Evolutionary conservation across 2,329 filamentous ascomycete species (phyloP).

Genomic region (Sarocladium brachiariae): DNA sequence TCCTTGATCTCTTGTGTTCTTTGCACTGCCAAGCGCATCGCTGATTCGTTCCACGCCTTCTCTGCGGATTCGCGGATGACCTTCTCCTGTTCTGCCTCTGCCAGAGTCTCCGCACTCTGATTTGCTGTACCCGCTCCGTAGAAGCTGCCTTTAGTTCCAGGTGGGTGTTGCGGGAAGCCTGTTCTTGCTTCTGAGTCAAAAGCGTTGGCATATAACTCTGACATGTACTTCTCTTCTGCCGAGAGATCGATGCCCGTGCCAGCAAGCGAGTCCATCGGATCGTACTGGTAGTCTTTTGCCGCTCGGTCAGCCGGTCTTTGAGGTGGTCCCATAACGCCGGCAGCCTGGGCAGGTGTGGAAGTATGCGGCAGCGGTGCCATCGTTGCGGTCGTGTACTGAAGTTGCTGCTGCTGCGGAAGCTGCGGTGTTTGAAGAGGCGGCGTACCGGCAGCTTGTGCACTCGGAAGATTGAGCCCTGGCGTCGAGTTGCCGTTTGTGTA

Average conservation of each 20-base stretch:
- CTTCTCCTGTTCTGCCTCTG: constrained; percentile 50
- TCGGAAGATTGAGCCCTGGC: constrained; percentile 27
- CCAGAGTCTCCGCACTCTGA: constrained; percentile 45
- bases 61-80: constrained; percentile 59
- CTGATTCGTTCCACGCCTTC: constrained; percentile 59
- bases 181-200: constrained; percentile 43
- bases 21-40: constrained; percentile 50
- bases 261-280: constrained; percentile 75
- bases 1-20: constrained; percentile 65
- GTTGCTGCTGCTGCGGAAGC: constrained; percentile 15
- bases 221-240: constrained; percentile 78
- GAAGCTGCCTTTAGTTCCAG: constrained; percentile 50
- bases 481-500: constrained; percentile 33
- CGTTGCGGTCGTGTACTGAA: constrained; percentile 23
- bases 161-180: constrained; percentile 43
- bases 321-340: constrained; percentile 46
- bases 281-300: constrained; percentile 58
- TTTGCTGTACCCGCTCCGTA: constrained; percentile 61
- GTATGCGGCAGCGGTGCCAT: constrained; percentile 21
- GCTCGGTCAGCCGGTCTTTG: constrained; percentile 56
- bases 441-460: constrained; percentile 24
- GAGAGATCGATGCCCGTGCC: constrained; percentile 82
- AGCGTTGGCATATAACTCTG: constrained; percentile 54
- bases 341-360: constrained; percentile 17
- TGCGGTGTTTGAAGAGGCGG: constrained; percentile 27